Base-by-base conservation (phyloP, 2,329 filamentous ascomycete species). In the Trichophyton equinum region DNA sequence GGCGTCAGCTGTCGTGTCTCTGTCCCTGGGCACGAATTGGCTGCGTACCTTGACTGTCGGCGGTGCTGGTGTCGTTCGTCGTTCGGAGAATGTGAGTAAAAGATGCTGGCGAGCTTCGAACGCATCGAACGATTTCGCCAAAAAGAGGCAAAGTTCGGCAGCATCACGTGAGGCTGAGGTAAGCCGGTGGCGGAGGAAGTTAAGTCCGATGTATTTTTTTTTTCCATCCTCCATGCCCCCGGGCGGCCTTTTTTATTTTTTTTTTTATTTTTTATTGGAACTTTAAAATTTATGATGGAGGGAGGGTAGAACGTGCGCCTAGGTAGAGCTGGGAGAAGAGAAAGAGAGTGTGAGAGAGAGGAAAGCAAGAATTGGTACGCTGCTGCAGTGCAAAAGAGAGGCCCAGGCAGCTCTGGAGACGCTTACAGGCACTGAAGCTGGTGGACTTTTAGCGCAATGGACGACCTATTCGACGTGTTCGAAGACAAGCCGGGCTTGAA, bases 401-500 rank as follows among this genome's bases (percentile, higher is more conserved):
- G 15, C 11, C 9, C 4, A 51, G 46, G 20, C 25, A 36, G 27
- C 51, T 55, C 27, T 33, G 9, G 25, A 18, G 51, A 13, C 20
- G 11, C 6, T 11, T n/a, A 20, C 11, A 36, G 27, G 6, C 53
- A 13, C 18, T 9, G 33, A 25, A 15, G 7, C 40, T 18, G 33
- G 8, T n/a, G 40, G 18, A 4, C 20, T 56, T 58, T 13, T 36
- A 38, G 60, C 64, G 71, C 63, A 60, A 89, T 88, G 85, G 86
- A 91, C 75, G 87, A 91, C 64, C 80, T 94, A 67, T 94, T 94
- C 68, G 85, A 89, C 68, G 87, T 91, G 61, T 92, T 94, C 70
- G 86, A 91, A 65, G 85, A 88, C 68, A 79, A 81, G 70, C 78
- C 83, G 57, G n/a, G 25, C 51, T 55, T 30, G 27, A 61, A 65